phyloP scores from a whole-genome alignment of 352 stramenopile genomes.

The Phytopythium oedochilum region DNA sequence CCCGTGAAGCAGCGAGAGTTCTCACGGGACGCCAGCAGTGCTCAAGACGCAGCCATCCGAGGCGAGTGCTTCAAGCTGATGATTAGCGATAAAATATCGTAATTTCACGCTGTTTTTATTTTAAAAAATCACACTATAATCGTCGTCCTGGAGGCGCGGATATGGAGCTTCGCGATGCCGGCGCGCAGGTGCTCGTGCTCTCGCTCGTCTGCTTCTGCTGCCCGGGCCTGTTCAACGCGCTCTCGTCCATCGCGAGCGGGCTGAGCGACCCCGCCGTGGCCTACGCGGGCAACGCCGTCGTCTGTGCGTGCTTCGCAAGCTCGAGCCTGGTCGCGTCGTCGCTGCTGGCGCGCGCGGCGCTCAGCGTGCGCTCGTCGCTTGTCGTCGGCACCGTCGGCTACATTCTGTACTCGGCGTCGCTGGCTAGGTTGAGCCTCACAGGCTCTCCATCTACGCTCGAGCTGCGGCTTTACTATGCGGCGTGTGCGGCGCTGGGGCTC shows the following conservation, averaged over 20 bases:
- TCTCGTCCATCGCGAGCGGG: slow-evolving; percentile 38
- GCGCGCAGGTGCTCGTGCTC: slow-evolving; percentile 28
- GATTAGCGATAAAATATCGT: neutral
- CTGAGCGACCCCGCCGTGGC: slow-evolving; percentile 31
- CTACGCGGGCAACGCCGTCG: slow-evolving; percentile 31
- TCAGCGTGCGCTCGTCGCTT: slow-evolving; percentile 42
- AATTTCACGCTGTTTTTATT: neutral
- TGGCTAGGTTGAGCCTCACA: slow-evolving; percentile 36
- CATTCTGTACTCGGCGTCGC: slow-evolving; percentile 33
- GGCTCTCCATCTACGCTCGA: neutral
- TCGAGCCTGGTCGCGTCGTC: slow-evolving; percentile 38
- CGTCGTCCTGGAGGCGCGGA: too few relatives aligned
- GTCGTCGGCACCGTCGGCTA: slow-evolving; percentile 57
- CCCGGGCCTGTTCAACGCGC: slow-evolving; percentile 49
- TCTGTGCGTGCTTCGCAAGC: slow-evolving; percentile 62
- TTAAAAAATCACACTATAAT: neutral
- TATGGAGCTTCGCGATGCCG: neutral
- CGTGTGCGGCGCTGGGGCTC: slow-evolving; percentile 40
- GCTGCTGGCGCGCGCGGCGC: slow-evolving; percentile 44
- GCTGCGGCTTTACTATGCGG: slow-evolving; percentile 6
- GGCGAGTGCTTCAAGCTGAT: neutral
- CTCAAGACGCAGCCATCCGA: neutral
- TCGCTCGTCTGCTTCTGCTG: slow-evolving; percentile 44
- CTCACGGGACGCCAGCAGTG: too few relatives aligned
- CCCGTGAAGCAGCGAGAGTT: neutral